These are phyloP conservation scores for Funneliformis geosporum DNA, from an alignment of 192 early-diverging fungal species.

Conservation along the genomic window DNA sequence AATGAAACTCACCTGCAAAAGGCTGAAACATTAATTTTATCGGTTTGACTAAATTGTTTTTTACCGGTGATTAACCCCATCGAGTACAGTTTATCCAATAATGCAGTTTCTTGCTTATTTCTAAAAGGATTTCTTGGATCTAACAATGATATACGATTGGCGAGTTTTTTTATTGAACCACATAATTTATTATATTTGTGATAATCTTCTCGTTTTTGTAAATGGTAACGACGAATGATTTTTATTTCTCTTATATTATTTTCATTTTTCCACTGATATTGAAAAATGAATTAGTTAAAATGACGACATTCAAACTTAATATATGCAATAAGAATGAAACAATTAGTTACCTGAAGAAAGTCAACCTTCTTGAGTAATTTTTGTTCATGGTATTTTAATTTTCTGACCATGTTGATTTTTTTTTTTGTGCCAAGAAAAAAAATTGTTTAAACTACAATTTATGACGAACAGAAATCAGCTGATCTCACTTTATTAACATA, in stretches of 20 bases:
- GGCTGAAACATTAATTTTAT: slow-evolving; percentile 81
- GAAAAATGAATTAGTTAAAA: neutral
- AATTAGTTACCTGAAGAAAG: slow-evolving; percentile 65
- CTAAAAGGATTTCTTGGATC: slow-evolving; percentile 86
- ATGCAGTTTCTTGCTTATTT: slow-evolving; percentile 65
- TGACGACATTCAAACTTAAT: neutral
- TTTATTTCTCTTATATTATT: slow-evolving; percentile 79
- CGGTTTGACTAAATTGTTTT: slow-evolving; percentile 73
- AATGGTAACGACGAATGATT: slow-evolving; percentile 86
- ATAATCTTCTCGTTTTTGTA: slow-evolving; percentile 88
- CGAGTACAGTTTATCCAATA: slow-evolving; percentile 83
- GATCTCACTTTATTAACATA: no score
- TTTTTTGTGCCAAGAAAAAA: neutral
- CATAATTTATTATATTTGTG: slow-evolving; percentile 85
- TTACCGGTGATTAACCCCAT: slow-evolving; percentile 83
- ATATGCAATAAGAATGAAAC: neutral
- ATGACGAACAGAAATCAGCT: no score
- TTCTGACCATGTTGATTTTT: slow-evolving; percentile 46
- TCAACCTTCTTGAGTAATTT: slow-evolving; percentile 96
- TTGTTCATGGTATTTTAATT: slow-evolving; percentile 92
- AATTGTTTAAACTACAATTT: neutral
- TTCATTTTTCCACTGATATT: slow-evolving; percentile 77
- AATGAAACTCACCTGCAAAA: slow-evolving; percentile 67
- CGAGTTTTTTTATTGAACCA: slow-evolving; percentile 78
- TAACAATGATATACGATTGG: slow-evolving; percentile 80